Base-by-base conservation (phyloP, 1,284 basidiomycete genomes). In the Gomphus bonarii region DNA sequence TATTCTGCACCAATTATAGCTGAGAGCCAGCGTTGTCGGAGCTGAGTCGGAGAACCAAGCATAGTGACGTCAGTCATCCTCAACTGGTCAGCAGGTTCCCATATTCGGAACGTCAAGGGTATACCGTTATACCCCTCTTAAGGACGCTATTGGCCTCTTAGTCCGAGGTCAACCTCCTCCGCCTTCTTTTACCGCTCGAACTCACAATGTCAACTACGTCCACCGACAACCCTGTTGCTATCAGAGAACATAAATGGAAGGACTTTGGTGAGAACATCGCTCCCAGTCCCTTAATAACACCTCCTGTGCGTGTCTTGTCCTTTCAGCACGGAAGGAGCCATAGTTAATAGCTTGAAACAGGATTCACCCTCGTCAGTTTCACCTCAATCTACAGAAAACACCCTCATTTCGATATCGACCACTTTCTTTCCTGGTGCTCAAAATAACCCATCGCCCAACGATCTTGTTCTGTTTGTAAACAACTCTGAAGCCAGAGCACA, bases 381-480 rank as follows among this genome's bases (percentile, higher is more conserved):
- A 22, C 42, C 52, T 20, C 52, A 54, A 28, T 33, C 35, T n/a
- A 28, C 56, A 25, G 72, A 69, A 35, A 70, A 69, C 54, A 66
- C 72, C 6, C 69, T 85, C 55, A 81, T 89, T 59, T 88, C 85
- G 1, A 80, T 90, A 43, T 88, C 87, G 14, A 89, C 87, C 20
- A 85, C 85, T 0, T 90, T 90, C 70, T 84, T 77, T 65, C 85
- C 86, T 3, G 80, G 76, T 33, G 80, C 85, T 8, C 78, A 80
- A 51, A 77, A 78, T 20, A 36, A 60, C 43, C 22, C 22, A 8
- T 38, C 46, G 30, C 58, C 38, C 25, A 36, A 18, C 22, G 56
- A 58, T 30, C 40, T 58, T 5, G 50, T 58, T 16, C 42, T 58
- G 54, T 56, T 36, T 47, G 59, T 58, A 31, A 6, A 75, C 0